Base-by-base conservation (phyloP, 2,329 filamentous ascomycete species). In the Dryadomyces quercus-mongolicae region DNA sequence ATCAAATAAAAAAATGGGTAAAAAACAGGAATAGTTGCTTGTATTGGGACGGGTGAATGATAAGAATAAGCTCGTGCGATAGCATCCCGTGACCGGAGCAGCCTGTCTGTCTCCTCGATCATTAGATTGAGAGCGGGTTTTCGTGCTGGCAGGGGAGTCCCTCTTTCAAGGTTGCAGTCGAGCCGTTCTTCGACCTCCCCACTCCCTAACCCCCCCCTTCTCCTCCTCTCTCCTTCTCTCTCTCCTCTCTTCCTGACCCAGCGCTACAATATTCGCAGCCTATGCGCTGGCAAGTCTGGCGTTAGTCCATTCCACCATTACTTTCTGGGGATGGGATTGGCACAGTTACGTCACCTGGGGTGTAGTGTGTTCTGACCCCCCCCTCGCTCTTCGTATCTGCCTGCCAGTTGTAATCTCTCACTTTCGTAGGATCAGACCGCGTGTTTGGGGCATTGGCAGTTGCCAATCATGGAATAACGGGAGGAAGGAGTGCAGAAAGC, bases 201-300 rank as follows among this genome's bases (percentile, higher is more conserved):
- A 20, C 16, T 44, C 42, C 16, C 15, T n/a, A 15, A 3, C 38
- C 38, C 38, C 38, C 38, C 38, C 38, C 38, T 42, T 42, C 4
- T 42, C 38, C 12, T 42, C 38, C 16, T 42, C 38, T 42, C 38
- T n/a, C 16, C 38, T 42, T 31, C 25, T 31, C 8, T 12, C 12
- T 42, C 38, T 44, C 42, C 13, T 44, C 15, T 44, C 42, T n/a
- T 44, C 42, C 42, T 18, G 42, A 44, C 13, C 16, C 42, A 18
- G n/a, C 42, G 16, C 16, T n/a, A 40, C 36, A 40, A 13, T 40
- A 18, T 36, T 38, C 31, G 9, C 25, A 42, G 25, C 25, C 20
- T 18, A 21, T 55, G 53, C 44, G 53, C 47, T 55, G 53, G 53
- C 53, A 55, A 52, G 34, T 43, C 21, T 52, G 31, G 49, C 25